Evolutionary conservation across 345 rosid genomes (phyloP).

Genomic region (Camelina laxa): DNA sequence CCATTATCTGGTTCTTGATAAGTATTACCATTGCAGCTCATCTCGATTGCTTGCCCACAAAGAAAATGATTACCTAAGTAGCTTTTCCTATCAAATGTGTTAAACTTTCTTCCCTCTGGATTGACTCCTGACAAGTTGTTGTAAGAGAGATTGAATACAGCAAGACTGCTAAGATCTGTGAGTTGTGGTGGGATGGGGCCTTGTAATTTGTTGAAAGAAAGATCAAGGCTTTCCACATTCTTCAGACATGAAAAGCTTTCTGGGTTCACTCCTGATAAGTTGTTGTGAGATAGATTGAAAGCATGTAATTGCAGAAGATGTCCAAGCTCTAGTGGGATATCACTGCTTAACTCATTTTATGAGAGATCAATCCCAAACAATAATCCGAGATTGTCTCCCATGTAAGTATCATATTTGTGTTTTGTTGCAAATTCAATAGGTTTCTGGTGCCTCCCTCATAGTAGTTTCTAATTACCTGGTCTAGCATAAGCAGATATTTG

Average conservation of each 20-base stretch:
- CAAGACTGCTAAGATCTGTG: background rate
- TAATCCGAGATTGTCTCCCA: background rate
- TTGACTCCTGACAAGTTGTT: conserved; percentile 18
- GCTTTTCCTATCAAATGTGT: background rate
- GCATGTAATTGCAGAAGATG: background rate
- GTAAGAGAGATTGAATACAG: background rate
- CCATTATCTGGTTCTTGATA: background rate
- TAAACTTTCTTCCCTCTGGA: background rate
- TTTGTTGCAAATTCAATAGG: conserved; percentile 18
- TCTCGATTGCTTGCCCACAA: background rate
- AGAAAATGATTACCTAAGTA: background rate
- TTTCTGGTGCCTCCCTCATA: rapidly evolving
- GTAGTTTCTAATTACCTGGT: background rate
- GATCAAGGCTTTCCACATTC: conserved; percentile 47
- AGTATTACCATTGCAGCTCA: rapidly evolving
- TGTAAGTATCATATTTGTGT: conserved; percentile 1
- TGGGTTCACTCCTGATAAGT: conserved; percentile 43
- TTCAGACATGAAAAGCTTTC: conserved; percentile 22
- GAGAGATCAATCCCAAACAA: conserved; percentile 50
- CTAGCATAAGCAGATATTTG: background rate
- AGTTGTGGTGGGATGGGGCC: background rate
- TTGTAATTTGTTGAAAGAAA: conserved; percentile 38
- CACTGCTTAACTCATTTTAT: conserved; percentile 38
- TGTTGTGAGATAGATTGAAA: conserved; percentile 48
- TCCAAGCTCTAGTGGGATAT: conserved; percentile 46